Evolutionary conservation across 441 rosid species (phyloP).

Genomic region (Metrosideros polymorpha): DNA sequence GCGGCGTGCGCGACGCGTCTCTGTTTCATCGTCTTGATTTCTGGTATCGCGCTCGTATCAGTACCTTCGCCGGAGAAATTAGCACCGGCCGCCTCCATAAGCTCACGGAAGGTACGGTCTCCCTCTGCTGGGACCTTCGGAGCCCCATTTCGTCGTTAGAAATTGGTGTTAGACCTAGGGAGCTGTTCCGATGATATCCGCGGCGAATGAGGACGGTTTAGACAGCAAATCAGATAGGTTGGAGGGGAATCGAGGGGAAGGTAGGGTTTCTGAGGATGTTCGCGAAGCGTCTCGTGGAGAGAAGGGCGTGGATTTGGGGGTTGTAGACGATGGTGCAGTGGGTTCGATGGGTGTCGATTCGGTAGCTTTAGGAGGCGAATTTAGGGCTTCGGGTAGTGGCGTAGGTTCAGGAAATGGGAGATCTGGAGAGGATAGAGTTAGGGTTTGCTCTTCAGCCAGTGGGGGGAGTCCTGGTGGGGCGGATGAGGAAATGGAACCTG

Average conservation of each 20-base stretch:
- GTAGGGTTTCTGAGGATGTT: constrained; percentile 19
- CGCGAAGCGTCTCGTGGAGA: constrained; percentile 5
- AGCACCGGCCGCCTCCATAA: not conserved
- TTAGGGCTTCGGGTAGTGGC: not conserved
- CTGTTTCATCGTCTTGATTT: not conserved
- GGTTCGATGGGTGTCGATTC: constrained; percentile 17
- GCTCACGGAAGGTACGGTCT: not conserved
- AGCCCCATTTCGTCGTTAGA: not conserved
- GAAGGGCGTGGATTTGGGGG: constrained; percentile 5
- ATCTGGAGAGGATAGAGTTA: constrained; percentile 21
- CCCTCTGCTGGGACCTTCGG: not conserved
- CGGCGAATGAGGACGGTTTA: constrained; percentile 18
- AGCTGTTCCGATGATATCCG: constrained; percentile 11
- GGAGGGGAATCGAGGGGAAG: constrained; percentile 14
- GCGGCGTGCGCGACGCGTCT: not conserved
- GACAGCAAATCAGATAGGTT: constrained; percentile 9
- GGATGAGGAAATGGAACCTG: constrained; percentile 9
- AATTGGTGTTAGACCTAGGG: not conserved
- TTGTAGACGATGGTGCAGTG: constrained; percentile 11
- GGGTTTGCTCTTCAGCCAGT: not conserved
- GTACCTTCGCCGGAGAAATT: not conserved
- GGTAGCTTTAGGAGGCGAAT: constrained; percentile 8
- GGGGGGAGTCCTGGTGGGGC: constrained; percentile 4
- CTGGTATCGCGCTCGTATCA: not conserved
- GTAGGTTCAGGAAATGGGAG: constrained; percentile 13